Conservation (phyloP, 495 filamentous ascomycete genomes). For the Melanomma pulvis-pyrius region DNA sequence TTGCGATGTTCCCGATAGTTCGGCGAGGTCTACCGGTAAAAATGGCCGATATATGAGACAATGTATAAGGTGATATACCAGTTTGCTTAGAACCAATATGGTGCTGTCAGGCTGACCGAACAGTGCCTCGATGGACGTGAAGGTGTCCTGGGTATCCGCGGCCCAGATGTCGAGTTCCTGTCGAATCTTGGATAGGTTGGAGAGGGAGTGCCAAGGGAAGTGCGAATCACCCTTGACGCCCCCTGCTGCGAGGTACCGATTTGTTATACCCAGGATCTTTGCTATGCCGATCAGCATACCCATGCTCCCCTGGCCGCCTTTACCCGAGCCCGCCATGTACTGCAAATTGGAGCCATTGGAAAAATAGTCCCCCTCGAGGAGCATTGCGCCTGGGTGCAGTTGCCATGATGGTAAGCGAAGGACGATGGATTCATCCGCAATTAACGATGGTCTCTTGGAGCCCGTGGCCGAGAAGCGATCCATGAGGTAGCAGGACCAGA, state of each 20-base stretch:
- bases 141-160: slow-evolving; percentile 76
- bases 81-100: slow-evolving; percentile 75
- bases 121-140: slow-evolving; percentile 70
- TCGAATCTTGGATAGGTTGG: slow-evolving; percentile 80
- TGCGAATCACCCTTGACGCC: slow-evolving; percentile 87
- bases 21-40: slow-evolving; percentile 77
- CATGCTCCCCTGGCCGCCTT: slow-evolving; percentile 67
- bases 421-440: slow-evolving; percentile 72
- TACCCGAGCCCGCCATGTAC: slow-evolving; percentile 65
- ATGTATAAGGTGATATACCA: slow-evolving; percentile 82
- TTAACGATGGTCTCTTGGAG: slow-evolving; percentile 74
- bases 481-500: slow-evolving; percentile 84
- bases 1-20: slow-evolving; percentile 75
- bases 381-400: slow-evolving; percentile 56
- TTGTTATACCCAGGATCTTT: slow-evolving; percentile 78
- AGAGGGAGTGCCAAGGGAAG: slow-evolving; percentile 85
- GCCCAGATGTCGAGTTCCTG: slow-evolving; percentile 85
- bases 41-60: slow-evolving; percentile 85
- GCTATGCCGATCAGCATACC: slow-evolving; percentile 81
- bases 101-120: slow-evolving; percentile 79
- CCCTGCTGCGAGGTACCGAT: slow-evolving; percentile 79
- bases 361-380: slow-evolving; percentile 74
- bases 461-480: slow-evolving; percentile 79
- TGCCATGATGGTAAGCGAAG: slow-evolving; percentile 72
- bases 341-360: slow-evolving; percentile 72